These are phyloP conservation scores for Dioscorea alata DNA, from an alignment of 106 monocot species.

Conservation along the genomic window DNA sequence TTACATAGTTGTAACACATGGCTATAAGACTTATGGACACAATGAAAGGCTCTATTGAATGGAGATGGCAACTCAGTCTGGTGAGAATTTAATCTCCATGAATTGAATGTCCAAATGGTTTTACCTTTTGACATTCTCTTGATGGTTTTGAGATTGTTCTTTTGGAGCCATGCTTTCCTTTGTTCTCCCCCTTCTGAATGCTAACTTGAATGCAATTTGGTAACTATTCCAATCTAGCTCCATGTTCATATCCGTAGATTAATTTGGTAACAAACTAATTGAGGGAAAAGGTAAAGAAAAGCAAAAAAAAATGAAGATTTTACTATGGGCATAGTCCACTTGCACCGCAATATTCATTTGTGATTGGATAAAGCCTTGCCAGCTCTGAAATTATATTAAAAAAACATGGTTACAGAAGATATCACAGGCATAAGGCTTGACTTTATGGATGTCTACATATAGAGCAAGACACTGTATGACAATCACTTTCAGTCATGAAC, in stretches of 20 bases:
- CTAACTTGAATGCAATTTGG: conserved; percentile 1
- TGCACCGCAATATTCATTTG: too few species aligned
- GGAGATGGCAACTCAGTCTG: background rate
- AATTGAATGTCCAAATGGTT: conserved; percentile 7
- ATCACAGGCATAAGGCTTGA: background rate
- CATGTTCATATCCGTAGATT: too few species aligned
- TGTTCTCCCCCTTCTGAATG: background rate
- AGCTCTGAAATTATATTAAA: too few species aligned
- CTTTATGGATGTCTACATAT: background rate
- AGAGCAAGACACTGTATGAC: background rate
- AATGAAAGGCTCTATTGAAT: background rate
- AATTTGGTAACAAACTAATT: too few species aligned
- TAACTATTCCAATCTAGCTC: background rate
- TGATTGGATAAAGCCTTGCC: too few species aligned
- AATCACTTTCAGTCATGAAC: background rate
- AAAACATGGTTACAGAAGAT: background rate
- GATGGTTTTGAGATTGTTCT: background rate
- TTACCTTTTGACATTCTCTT: background rate
- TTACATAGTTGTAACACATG: background rate
- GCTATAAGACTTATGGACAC: background rate
- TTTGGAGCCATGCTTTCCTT: background rate
- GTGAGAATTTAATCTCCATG: background rate
- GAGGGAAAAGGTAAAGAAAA: too few species aligned
- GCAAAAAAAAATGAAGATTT: too few species aligned
- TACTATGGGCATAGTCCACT: too few species aligned